Evolutionary conservation across 2,329 filamentous ascomycete species (phyloP).

Genomic region (Penicillium digitatum): DNA sequence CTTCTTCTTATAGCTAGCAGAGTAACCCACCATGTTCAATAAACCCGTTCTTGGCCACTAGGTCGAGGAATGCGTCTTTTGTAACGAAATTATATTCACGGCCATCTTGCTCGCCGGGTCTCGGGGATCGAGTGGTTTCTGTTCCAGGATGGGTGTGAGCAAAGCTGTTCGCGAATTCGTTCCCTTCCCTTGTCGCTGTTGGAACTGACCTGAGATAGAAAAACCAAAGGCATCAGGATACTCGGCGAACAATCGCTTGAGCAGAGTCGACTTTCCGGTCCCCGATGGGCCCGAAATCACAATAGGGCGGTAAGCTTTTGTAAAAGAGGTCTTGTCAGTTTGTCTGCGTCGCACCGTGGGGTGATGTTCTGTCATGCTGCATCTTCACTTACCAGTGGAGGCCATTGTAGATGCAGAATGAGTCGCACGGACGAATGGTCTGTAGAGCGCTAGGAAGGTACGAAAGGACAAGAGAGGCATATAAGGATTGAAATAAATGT

Average conservation of each 20-base stretch:
- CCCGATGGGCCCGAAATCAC: conserved; percentile 39
- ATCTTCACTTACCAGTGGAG: conserved; percentile 21
- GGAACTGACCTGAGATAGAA: conserved; percentile 37
- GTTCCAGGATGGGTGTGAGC: conserved; percentile 8
- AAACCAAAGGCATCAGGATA: conserved; percentile 44
- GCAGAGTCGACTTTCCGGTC: conserved; percentile 43
- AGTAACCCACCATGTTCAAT: conserved; percentile 60
- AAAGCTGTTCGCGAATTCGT: conserved; percentile 8
- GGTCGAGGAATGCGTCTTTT: conserved; percentile 61
- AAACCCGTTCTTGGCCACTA: conserved; percentile 68
- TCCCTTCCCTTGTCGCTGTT: background rate
- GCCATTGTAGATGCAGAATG: conserved; percentile 22
- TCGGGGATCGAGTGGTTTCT: conserved; percentile 77
- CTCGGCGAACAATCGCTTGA: conserved; percentile 42
- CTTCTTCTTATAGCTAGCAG: background rate
- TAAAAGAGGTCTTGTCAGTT: background rate
- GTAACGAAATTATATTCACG: conserved; percentile 76
- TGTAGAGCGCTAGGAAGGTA: conserved; percentile 3
- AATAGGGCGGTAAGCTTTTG: background rate
- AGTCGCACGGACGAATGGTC: background rate
- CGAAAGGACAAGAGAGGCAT: conserved; percentile 22
- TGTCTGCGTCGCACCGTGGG: background rate
- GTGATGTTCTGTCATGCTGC: background rate
- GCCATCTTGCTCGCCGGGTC: conserved; percentile 70
- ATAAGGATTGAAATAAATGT: conserved; percentile 1